Conservation (phyloP, 192 early-diverging fungal species). For the Entomortierella parvispora region DNA sequence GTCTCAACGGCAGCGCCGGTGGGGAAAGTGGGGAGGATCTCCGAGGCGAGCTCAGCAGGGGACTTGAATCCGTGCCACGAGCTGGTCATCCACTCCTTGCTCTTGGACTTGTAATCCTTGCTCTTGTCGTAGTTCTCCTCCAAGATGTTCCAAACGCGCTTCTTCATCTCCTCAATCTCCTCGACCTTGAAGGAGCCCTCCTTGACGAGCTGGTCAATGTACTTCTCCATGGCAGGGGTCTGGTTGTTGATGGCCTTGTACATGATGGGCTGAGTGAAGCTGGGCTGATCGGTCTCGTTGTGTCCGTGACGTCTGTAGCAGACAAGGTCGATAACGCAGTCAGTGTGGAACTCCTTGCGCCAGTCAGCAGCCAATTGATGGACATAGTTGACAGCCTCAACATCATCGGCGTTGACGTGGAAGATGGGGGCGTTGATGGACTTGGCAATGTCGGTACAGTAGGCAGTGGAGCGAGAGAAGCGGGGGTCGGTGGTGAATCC, state of each 20-base stretch:
- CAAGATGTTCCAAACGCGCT: slow-evolving; percentile 90
- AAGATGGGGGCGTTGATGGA: slow-evolving; percentile 96
- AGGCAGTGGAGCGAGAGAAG: slow-evolving; percentile 93
- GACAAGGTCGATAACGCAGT: slow-evolving; percentile 96
- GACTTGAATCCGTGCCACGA: slow-evolving; percentile 92
- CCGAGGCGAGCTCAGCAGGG: slow-evolving; percentile 76
- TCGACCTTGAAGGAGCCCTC: slow-evolving; percentile 87
- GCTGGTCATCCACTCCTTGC: slow-evolving; percentile 95
- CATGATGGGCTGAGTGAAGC: slow-evolving; percentile 99
- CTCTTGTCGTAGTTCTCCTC: slow-evolving; percentile 92
- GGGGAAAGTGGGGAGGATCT: slow-evolving; percentile 75
- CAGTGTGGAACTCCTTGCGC: slow-evolving; percentile 95
- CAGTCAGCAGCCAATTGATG: slow-evolving; percentile 96
- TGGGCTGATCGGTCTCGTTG: slow-evolving; percentile 99
- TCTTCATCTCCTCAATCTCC: slow-evolving; percentile 89
- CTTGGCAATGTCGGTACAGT: slow-evolving; percentile 98
- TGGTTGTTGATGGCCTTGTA: slow-evolving; percentile 91
- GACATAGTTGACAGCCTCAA: slow-evolving; percentile 95
- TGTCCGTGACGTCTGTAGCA: slow-evolving; percentile 98
- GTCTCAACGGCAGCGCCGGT: slow-evolving; percentile 77
- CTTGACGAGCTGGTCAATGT: slow-evolving; percentile 82
- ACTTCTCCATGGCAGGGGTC: slow-evolving; percentile 84
- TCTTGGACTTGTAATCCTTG: slow-evolving; percentile 89
- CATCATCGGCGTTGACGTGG: slow-evolving; percentile 99
- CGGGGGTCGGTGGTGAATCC: slow-evolving; percentile 99